phyloP scores from a whole-genome alignment of 441 rosid genomes.

The Syzygium malaccense region DNA sequence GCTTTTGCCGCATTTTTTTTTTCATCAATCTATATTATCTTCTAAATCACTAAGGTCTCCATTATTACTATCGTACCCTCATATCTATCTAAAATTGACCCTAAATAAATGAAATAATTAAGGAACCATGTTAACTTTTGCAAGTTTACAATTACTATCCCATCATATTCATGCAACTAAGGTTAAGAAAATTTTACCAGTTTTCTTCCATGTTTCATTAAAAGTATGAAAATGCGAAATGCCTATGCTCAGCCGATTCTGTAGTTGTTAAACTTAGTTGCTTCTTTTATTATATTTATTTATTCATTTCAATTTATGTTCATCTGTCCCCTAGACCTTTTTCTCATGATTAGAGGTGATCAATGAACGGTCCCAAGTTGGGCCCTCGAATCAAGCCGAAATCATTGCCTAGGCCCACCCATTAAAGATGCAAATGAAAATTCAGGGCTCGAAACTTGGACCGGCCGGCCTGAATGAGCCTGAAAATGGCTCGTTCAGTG shows the following conservation, averaged over 20 bases:
- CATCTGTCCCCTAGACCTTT: background rate
- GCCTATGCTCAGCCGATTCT: background rate
- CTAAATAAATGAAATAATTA: background rate
- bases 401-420: too few species aligned
- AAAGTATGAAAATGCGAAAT: background rate
- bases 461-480: background rate
- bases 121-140: background rate
- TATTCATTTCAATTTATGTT: background rate
- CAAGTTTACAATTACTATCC: background rate
- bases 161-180: background rate
- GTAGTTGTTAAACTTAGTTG: background rate
- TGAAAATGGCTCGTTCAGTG: background rate
- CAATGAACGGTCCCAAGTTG: background rate
- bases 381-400: background rate
- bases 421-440: too few species aligned
- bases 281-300: background rate
- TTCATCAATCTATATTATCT: background rate
- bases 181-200: background rate
- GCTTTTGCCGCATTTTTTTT: too few species aligned
- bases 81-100: too few species aligned
- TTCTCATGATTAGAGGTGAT: background rate
- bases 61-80: too few species aligned
- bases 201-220: background rate
- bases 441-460: too few species aligned
- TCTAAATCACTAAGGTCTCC: too few species aligned